Evolutionary conservation across 306 rosid species (phyloP).

Genomic region (Rubus idaeus): DNA sequence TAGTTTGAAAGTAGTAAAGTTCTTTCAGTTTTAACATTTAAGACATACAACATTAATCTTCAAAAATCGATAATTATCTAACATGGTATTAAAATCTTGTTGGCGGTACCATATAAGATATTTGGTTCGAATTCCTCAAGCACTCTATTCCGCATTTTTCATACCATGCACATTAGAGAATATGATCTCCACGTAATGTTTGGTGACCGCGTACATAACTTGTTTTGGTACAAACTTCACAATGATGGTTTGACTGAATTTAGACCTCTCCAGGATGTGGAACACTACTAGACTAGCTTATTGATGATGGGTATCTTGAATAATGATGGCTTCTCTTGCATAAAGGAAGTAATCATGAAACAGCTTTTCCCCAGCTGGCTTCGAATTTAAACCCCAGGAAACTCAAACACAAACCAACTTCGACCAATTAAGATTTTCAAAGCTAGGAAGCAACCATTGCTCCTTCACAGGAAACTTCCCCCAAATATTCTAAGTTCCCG

Average conservation of each 20-base stretch:
- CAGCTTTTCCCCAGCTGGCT: not conserved
- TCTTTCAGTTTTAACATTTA: not conserved
- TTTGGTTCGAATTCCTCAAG: not conserved
- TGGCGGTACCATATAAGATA: not conserved
- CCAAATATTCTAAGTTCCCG: not conserved
- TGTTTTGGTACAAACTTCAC: not conserved
- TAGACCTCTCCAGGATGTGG: not conserved
- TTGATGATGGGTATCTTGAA: not conserved
- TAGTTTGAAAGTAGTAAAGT: not conserved
- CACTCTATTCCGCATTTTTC: not conserved
- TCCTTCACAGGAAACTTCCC: constrained; percentile 26
- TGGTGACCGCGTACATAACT: not conserved
- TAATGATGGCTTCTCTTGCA: not conserved
- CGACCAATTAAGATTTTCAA: constrained; percentile 4
- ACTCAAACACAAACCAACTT: not conserved
- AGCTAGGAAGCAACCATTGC: not conserved
- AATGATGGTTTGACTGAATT: not conserved
- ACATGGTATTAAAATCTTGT: not conserved
- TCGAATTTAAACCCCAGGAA: not conserved
- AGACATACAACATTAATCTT: not conserved
- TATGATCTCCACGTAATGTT: not conserved
- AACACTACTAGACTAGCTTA: not conserved
- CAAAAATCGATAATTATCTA: not conserved
- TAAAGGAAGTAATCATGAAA: not conserved
- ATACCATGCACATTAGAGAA: not conserved